Evolutionary conservation across 2,329 filamentous ascomycete species (phyloP), one percentile per base, ranked within the genome.

Genomic region (Talaromyces pinophilus): DNA sequence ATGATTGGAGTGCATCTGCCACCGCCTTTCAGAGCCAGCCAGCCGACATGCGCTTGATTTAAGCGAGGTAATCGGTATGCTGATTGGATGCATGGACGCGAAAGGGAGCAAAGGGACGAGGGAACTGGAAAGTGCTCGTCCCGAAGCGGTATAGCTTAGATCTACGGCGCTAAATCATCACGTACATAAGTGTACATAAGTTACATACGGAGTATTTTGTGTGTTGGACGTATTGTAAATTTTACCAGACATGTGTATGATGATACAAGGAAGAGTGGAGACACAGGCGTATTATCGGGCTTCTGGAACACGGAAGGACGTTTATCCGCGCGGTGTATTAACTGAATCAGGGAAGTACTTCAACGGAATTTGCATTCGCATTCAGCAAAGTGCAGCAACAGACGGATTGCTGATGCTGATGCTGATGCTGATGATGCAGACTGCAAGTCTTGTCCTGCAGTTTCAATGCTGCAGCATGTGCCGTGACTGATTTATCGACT

Each of bases 281-380:
- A 13, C 5, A 15, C 33, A 10, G 33, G 30, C n/a, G 30, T 35
- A 35, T 19, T 25, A 50, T 50, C 52, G 28, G 50, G 50, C 3
- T n/a, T 33, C 3, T 11, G 15, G 28, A 19, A 33, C 30, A 17
- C 54, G 54, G 54, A 17, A 4, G 5, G 13, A 57, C 19, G 15
- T 64, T 59, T 64, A 38, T 64, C 62, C 62, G 62, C 19, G 1
- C 38, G 8, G 15, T 38, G 64, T 63, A 38, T 44, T 63, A 42
- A 59, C 64, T 25, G 7, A 33, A 66, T 66, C 28, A 15, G 64
- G 64, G 19, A 66, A 66, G 64, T 59, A 66, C 64, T 66, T 59
- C 8, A 6, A 22, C 11, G n/a, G 54, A 38, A 38, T 38, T 35
- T 10, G 52, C 28, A 22, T 25, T 38, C 17, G 35, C 17, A 22